These are phyloP conservation scores for Cercospora sp. DNA, from an alignment of 2,329 filamentous ascomycete genomes.

Conservation along the genomic window DNA sequence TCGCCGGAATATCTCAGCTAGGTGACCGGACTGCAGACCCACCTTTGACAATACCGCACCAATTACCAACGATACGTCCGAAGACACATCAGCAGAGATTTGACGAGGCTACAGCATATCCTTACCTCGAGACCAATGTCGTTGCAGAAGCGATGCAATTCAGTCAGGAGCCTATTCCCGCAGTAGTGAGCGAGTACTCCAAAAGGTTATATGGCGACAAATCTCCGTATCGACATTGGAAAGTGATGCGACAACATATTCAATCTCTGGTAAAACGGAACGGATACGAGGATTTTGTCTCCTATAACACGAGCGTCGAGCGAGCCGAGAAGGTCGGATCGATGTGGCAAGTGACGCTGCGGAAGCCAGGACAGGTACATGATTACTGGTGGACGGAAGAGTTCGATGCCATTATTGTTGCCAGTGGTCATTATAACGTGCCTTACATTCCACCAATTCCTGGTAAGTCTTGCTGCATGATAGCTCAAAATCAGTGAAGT, in stretches of 20 bases:
- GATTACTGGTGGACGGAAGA: conserved; percentile 65
- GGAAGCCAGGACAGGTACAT: conserved; percentile 17
- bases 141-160: conserved; percentile 62
- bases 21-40: conserved; percentile 14
- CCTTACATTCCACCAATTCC: conserved; percentile 57
- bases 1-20: not conserved
- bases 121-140: conserved; percentile 66
- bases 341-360: conserved; percentile 24
- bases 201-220: conserved; percentile 55
- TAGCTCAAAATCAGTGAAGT: not conserved
- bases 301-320: conserved; percentile 64
- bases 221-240: conserved; percentile 64
- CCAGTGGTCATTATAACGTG: conserved; percentile 62
- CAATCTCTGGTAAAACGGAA: conserved; percentile 54
- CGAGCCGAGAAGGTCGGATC: conserved; percentile 50
- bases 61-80: conserved; percentile 51
- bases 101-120: conserved; percentile 61
- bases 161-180: conserved; percentile 57
- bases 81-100: conserved; percentile 52
- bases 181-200: conserved; percentile 44
- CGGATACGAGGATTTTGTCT: conserved; percentile 56
- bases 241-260: conserved; percentile 58
- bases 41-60: conserved; percentile 44
- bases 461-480: not conserved
- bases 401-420: conserved; percentile 64